phyloP scores from a whole-genome alignment of 2,329 filamentous ascomycete species.

The Cytospora mali region DNA sequence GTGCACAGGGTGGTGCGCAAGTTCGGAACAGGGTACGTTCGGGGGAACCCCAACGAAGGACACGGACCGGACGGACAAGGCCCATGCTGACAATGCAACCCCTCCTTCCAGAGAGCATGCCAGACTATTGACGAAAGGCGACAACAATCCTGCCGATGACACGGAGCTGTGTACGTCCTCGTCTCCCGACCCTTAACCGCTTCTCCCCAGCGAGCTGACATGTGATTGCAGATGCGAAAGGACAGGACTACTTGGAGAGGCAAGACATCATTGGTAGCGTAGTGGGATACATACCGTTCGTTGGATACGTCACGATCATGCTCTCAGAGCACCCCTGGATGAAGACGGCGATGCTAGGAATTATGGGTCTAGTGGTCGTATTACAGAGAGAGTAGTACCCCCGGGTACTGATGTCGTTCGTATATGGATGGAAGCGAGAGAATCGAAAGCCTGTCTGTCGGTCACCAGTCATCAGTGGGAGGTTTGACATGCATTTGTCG shows the following conservation, averaged over 20 bases:
- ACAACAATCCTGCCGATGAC: slow-evolving; percentile 94
- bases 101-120: slow-evolving; percentile 49
- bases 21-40: slow-evolving; percentile 59
- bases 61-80: not conserved
- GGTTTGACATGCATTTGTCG: not conserved
- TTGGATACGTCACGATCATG: slow-evolving; percentile 96
- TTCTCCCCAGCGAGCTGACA: not conserved
- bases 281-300: slow-evolving; percentile 87
- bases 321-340: slow-evolving; percentile 95
- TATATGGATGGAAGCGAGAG: not conserved
- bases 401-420: not conserved
- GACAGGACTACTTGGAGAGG: slow-evolving; percentile 84
- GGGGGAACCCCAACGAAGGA: not conserved
- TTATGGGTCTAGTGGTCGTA: slow-evolving; percentile 94
- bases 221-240: slow-evolving; percentile 62
- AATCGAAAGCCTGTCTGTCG: not conserved
- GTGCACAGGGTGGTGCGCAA: slow-evolving; percentile 88
- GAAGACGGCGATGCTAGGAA: slow-evolving; percentile 89
- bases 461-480: not conserved
- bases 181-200: not conserved
- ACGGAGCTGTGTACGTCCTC: slow-evolving; percentile 61
- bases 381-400: slow-evolving; percentile 77
- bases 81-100: slow-evolving; percentile 12
- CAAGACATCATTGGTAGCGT: slow-evolving; percentile 94
- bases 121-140: slow-evolving; percentile 92